Conservation (phyloP, 208 protist genomes). For the Leishmania aethiopica region DNA sequence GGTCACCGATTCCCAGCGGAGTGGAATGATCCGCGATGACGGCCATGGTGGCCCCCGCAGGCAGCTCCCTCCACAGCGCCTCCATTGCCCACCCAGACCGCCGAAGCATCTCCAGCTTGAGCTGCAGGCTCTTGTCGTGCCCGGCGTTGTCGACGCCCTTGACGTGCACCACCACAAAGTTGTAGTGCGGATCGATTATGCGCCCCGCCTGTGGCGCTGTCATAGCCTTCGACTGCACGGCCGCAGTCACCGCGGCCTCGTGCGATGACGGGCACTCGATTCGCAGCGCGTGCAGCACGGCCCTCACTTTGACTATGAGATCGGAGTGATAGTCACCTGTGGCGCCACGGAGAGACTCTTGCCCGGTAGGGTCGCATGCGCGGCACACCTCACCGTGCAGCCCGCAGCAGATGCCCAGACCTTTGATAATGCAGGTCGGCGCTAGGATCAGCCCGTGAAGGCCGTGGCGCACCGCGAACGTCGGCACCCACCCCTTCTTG, state of each 20-base stretch:
- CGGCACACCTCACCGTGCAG: conserved; percentile 24
- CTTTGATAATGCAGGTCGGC: conserved; percentile 78
- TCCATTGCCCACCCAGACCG: conserved; percentile 52
- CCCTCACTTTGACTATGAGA: conserved; percentile 54
- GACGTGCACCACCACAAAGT: conserved; percentile 75
- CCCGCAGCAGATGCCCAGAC: conserved; percentile 65
- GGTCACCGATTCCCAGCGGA: conserved; percentile 57
- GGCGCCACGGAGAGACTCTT: conserved; percentile 33
- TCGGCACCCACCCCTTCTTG: conserved; percentile 68
- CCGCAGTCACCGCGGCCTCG: conserved; percentile 5
- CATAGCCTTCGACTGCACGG: not conserved
- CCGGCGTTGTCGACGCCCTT: conserved; percentile 78
- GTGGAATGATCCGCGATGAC: conserved; percentile 75
- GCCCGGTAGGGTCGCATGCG: conserved; percentile 22
- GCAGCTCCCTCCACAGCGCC: conserved; percentile 49
- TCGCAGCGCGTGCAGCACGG: conserved; percentile 42
- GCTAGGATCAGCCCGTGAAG: conserved; percentile 59
- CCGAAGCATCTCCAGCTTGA: conserved; percentile 58
- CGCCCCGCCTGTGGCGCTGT: conserved; percentile 7
- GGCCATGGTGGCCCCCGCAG: conserved; percentile 50
- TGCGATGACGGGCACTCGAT: conserved; percentile 23
- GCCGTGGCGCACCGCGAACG: conserved; percentile 61
- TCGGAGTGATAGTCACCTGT: conserved; percentile 63
- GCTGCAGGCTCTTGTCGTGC: conserved; percentile 48
- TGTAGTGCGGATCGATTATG: conserved; percentile 25